Base-by-base conservation (phyloP, 345 rosid genomes). In the Eucalyptus camaldulensis region DNA sequence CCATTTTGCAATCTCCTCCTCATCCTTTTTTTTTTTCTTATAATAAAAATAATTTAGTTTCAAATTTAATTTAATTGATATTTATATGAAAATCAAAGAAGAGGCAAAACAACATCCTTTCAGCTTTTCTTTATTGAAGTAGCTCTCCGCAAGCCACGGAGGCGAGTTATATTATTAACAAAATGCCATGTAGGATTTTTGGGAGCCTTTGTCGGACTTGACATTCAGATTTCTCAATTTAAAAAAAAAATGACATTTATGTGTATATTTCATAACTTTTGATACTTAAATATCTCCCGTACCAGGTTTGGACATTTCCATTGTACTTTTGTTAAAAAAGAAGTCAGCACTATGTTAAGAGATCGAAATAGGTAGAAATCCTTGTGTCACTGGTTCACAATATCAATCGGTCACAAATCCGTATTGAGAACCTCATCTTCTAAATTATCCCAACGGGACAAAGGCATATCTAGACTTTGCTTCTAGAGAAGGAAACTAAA, bases 131-230 rank as follows among this genome's bases (percentile, higher is more conserved):
- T 16, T 51, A 1, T 51, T 51, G 21, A 16, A 51, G 17, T 51
- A 17, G 22, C 54, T 51, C 54, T 7, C 4, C 1, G 0, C 0
- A 0, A 51, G 56, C 0, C 56, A 17, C 1, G 0, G 0, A 51
- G 0, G 56, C 0, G 0, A 7, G 22, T 51, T 1, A 17, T 51
- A 51, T 51, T 51, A 51, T 51, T 17, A 53, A 7, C 53, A 53
- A 53, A 53, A 53, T 53, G 9, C 8, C 56, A 17, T 0, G 1
- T 51, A 51, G 1, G 54, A 51, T 51, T 51, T 17, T 1, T 51
- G 1, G 22, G 22, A 51, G 54, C 0, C 4, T 51, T 51, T 16
- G 2, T 51, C 3, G 4, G 8, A 51, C 8, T 51, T 51, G 54
- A 1, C 21, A 51, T 16, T 16, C 4, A 16, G 0, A 50, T 15